Evolutionary conservation across 2,329 filamentous ascomycete genomes (phyloP), one percentile per base, ranked within the genome.

Genomic region (Aspergillus eucalypticola): DNA sequence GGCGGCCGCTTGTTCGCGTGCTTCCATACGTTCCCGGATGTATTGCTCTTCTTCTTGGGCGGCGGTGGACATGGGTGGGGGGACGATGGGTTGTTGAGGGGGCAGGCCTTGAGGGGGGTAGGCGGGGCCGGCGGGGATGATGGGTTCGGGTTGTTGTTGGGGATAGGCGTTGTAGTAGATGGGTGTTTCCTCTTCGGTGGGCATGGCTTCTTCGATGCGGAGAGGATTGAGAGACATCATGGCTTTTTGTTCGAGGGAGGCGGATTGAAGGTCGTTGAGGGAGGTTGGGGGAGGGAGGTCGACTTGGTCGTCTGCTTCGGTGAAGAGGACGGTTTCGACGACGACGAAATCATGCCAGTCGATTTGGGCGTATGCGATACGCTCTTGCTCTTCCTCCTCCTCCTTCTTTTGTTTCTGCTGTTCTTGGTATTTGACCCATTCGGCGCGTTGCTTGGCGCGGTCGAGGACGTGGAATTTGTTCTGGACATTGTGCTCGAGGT

Each of bases 281-380:
- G 90, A 92, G 3, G 92, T 95, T 1, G 95, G 95, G 1, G 93
- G 90, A 32, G 94, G 93, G 10, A 99, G 87, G 64, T 95, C 89
- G 39, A 88, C 87, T 64, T 90, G 86, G 67, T 97, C 93, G 74
- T 99, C 95, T 41, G 86, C 85, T 67, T 96, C 93, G 60, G 87
- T 92, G 76, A 99, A 99, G 15, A 92, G 83, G 56, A 99, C 93
- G 0, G 93, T 97, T 77, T 97, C 95, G 48, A 97, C 92, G 19
- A 99, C 90, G 35, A 94, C 89, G 69, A 99, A 99, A 73, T 98
- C 94, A 72, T 96, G 91, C 95, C 95, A 99, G 76, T 99, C 95
- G 64, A 99, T 95, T 69, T 95, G 90, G 1, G 90, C 90, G 75
- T 95, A 90, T 56, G 84, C 84, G 53, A 88, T 79, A 70, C 88